A percentile compares a stretch with the other conserved stretches of the same genome.
These are phyloP conservation scores for Arabidopsis thaliana DNA, from an alignment of 345 rosid genomes.

Conservation along the genomic window DNA sequence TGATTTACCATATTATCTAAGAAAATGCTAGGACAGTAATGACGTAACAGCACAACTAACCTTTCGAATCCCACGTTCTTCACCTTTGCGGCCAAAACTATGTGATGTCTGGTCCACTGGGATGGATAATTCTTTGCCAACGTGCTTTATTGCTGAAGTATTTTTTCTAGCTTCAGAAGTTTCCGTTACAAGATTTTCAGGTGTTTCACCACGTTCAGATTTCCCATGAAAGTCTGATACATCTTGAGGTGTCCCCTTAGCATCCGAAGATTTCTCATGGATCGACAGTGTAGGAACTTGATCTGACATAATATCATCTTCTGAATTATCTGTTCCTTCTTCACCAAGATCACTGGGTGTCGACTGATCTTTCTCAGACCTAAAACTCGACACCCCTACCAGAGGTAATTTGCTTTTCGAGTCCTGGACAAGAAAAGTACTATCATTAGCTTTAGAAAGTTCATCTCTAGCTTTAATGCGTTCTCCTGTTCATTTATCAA, in stretches of 20 bases:
- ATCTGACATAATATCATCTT: slow-evolving; percentile 68
- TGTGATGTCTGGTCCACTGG: slow-evolving; percentile 57
- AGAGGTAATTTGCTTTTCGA: slow-evolving; percentile 47
- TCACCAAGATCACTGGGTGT: slow-evolving; percentile 52
- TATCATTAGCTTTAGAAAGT: slow-evolving; percentile 26
- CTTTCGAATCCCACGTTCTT: slow-evolving; percentile 65
- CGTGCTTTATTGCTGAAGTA: slow-evolving; percentile 51
- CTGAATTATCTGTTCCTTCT: slow-evolving; percentile 57
- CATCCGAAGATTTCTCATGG: slow-evolving; percentile 57
- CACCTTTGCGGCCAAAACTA: slow-evolving; percentile 60
- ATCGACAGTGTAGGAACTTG: slow-evolving; percentile 83
- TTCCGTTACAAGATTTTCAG: slow-evolving; percentile 53
- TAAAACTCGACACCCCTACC: slow-evolving; percentile 51
- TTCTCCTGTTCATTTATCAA: slow-evolving; percentile 22
- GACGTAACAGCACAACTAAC: slow-evolving; percentile 50
- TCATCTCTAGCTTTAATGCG: background rate
- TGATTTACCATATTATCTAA: slow-evolving; percentile 28
- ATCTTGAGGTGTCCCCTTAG: slow-evolving; percentile 47
- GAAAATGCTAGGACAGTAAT: slow-evolving; percentile 19
- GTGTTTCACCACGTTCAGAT: slow-evolving; percentile 54
- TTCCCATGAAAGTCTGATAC: slow-evolving; percentile 49
- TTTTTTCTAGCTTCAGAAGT: slow-evolving; percentile 57
- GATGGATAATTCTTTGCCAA: slow-evolving; percentile 54
- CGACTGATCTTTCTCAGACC: slow-evolving; percentile 55
- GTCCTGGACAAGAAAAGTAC: slow-evolving; percentile 31